phyloP scores from a whole-genome alignment of 2,329 filamentous ascomycete species.

The Phyllosticta capitalensis region DNA sequence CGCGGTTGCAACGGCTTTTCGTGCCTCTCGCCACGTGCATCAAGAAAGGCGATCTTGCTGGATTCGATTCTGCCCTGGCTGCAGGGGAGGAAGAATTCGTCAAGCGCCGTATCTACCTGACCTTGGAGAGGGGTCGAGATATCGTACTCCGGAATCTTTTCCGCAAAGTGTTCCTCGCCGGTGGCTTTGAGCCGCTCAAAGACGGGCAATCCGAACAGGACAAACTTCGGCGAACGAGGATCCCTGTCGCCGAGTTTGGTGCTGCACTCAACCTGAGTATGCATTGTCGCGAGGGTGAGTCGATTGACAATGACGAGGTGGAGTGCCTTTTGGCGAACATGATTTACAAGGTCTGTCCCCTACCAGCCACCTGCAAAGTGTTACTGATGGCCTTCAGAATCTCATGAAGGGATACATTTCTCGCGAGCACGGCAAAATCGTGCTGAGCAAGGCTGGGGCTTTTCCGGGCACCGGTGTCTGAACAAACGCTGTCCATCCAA shows the following conservation, averaged over 20 bases:
- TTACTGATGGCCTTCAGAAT: conserved; percentile 45
- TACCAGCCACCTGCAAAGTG: background rate
- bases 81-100: conserved; percentile 88
- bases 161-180: conserved; percentile 79
- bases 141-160: conserved; percentile 86
- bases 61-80: conserved; percentile 73
- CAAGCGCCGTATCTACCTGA: conserved; percentile 85
- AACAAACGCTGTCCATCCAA: background rate
- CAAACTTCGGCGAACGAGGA: conserved; percentile 58
- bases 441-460: conserved; percentile 83
- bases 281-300: conserved; percentile 42
- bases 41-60: conserved; percentile 68
- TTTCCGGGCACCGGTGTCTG: conserved; percentile 77
- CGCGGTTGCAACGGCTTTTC: conserved; percentile 68
- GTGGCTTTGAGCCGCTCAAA: conserved; percentile 67
- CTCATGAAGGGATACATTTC: conserved; percentile 98
- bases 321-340: conserved; percentile 92
- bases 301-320: conserved; percentile 80
- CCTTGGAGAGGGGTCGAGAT: conserved; percentile 83
- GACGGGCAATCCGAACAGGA: conserved; percentile 54
- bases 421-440: conserved; percentile 78
- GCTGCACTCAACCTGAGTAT: conserved; percentile 71
- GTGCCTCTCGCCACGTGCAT: conserved; percentile 70
- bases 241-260: conserved; percentile 75
- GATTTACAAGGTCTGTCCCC: conserved; percentile 82